Evolutionary conservation across 345 rosid genomes (phyloP).

Genomic region (Passiflora organensis): DNA sequence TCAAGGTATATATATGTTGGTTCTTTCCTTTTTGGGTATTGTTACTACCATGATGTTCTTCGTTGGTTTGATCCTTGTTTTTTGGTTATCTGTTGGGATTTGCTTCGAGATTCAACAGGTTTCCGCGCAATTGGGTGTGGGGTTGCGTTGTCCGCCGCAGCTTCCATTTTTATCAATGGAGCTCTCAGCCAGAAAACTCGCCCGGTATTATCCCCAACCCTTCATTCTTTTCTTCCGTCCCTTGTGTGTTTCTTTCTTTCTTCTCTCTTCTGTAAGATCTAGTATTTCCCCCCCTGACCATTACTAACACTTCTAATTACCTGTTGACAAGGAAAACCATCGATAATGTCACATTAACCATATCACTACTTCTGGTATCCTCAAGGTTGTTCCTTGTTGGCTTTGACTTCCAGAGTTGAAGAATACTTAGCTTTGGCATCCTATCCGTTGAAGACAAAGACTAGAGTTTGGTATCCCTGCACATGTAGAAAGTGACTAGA

Average conservation of each 20-base stretch:
- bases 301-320: too few relatives aligned
- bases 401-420: too few relatives aligned
- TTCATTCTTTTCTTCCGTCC: neutral
- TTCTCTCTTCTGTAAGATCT: neutral
- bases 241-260: neutral
- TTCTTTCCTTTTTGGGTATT: neutral
- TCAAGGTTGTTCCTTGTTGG: too few relatives aligned
- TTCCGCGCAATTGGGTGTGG: conserved; percentile 59
- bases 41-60: neutral
- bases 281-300: neutral
- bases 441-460: too few relatives aligned
- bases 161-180: conserved; percentile 37
- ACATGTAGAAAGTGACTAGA: too few relatives aligned
- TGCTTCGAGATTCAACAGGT: conserved; percentile 22
- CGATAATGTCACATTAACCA: too few relatives aligned
- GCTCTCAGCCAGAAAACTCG: conserved; percentile 58
- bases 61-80: neutral
- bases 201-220: conserved; percentile 27
- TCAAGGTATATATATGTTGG: conserved; percentile 29
- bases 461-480: too few relatives aligned
- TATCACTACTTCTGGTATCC: too few relatives aligned
- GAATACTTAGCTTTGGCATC: too few relatives aligned
- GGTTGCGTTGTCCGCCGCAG: conserved; percentile 24
- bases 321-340: too few relatives aligned
- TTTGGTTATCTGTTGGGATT: neutral